Evolutionary conservation across 495 filamentous ascomycete genomes (phyloP), one percentile per base, ranked within the genome.

Genomic region (Aspergillus biplanus): DNA sequence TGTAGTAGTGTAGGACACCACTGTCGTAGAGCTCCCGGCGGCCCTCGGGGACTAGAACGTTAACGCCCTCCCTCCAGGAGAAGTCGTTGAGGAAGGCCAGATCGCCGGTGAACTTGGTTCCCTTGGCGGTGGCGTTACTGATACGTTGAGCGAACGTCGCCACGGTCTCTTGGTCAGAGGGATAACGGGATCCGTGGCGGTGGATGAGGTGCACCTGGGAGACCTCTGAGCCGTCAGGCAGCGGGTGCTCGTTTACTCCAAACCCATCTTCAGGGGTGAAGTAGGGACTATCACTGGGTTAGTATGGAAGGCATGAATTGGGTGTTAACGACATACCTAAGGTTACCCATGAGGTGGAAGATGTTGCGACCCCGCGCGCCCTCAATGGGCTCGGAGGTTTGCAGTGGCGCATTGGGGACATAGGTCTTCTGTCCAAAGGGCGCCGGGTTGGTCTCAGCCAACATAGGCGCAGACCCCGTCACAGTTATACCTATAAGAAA

Each of bases 1-100:
- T 80, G 65, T 87, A 88, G 55, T 80, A 80, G 64, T 87, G 84
- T 7, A 86, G 70, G 1, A 84, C 73, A 59, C 82, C 82, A 35
- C 74, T 78, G 49, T 84, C 75, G 52, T 82, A 85, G 0, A 83
- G 65, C 62, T 84, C 76, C 50, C 82, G 82, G 21, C 79, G 79
- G 3, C 82, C 82, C 35, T 76, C 72, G 0, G 83, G 80, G 0
- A 85, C 82, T 0, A 88, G 76, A 47, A 86, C 83, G 60, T 81
- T 74, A 58, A 72, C 62, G 42, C 80, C 73, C 11, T 74, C 55
- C 21, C 64, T 52, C 67, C 86, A 85, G n/a, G 73, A 75, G 80
- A 79, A 86, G 50, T 67, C 66, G 16, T 85, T 80, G 32, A 87
- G 66, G 65, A 86, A 86, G 6, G 71, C 61, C 0, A 86, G 73